phyloP scores from a whole-genome alignment of 768 basidiomycete genomes.

The Boletus reticulatus region DNA sequence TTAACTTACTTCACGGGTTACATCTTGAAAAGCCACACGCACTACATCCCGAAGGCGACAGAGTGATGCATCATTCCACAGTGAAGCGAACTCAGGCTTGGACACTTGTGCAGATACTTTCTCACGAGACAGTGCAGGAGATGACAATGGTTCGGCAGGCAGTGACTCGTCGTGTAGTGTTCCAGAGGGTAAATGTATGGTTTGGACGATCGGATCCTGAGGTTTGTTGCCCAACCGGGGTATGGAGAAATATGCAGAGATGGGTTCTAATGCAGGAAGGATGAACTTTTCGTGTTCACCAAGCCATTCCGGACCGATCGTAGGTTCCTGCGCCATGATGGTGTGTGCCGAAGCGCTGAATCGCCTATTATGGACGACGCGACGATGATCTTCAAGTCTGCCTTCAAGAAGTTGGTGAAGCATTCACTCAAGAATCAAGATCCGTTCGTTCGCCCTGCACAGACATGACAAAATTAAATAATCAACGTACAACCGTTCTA shows the following conservation, averaged over 20 bases:
- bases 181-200: conserved; percentile 33
- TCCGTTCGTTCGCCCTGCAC: too few relatives aligned
- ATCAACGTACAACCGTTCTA: too few relatives aligned
- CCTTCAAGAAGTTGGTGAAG: too few relatives aligned
- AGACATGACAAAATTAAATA: too few relatives aligned
- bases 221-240: conserved; percentile 67
- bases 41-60: conserved; percentile 10
- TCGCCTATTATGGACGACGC: background rate
- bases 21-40: conserved; percentile 3
- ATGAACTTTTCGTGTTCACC: conserved; percentile 16
- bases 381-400: too few relatives aligned
- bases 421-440: too few relatives aligned
- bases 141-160: background rate
- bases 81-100: background rate
- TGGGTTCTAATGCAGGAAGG: conserved; percentile 34
- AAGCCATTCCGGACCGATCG: conserved; percentile 7
- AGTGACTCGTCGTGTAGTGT: background rate
- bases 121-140: background rate
- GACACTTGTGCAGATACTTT: background rate
- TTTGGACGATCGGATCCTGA: conserved; percentile 75
- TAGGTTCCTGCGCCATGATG: conserved; percentile 1
- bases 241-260: conserved; percentile 55
- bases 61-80: conserved; percentile 21
- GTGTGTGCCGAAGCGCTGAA: background rate
- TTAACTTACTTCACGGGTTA: conserved; percentile 1